A percentile compares a stretch with the other conserved stretches of the same genome.
Evolutionary conservation across 2,329 filamentous ascomycete species (phyloP).

Genomic region (Fusarium sp.): DNA sequence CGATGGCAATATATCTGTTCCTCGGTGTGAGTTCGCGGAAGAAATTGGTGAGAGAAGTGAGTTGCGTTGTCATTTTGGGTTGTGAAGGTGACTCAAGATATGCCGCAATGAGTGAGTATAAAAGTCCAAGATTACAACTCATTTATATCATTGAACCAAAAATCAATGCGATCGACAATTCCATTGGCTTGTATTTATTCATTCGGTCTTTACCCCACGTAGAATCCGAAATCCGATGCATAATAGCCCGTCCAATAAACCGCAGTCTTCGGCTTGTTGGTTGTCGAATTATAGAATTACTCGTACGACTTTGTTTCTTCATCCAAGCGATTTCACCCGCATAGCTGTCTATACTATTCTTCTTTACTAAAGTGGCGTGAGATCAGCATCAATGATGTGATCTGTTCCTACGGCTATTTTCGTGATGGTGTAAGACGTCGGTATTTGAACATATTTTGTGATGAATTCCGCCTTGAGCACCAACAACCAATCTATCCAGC

Average conservation of each 20-base stretch:
- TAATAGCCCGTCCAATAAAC: constrained; percentile 1
- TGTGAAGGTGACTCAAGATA: neutral
- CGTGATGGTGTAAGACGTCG: neutral
- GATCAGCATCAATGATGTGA: neutral
- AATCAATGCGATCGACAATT: neutral
- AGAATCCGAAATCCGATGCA: neutral
- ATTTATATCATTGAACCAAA: neutral
- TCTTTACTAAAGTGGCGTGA: neutral
- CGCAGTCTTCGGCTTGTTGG: neutral
- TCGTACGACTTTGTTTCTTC: constrained; percentile 12
- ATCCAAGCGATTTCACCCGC: constrained; percentile 3
- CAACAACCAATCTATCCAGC: neutral
- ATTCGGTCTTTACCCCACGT: neutral
- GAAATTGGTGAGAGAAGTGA: constrained; percentile 2
- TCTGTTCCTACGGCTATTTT: neutral
- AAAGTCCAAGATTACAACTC: neutral
- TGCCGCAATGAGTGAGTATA: neutral
- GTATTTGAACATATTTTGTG: neutral
- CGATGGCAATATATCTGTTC: constrained; percentile 10
- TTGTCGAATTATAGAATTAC: neutral
- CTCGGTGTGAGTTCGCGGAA: neutral
- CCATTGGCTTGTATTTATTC: neutral
- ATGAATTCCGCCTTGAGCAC: neutral
- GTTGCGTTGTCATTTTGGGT: constrained; percentile 17
- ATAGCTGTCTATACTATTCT: neutral